These are phyloP conservation scores for Breviolum minutum DNA, from an alignment of 73 alveolate species.

Conservation along the genomic window DNA sequence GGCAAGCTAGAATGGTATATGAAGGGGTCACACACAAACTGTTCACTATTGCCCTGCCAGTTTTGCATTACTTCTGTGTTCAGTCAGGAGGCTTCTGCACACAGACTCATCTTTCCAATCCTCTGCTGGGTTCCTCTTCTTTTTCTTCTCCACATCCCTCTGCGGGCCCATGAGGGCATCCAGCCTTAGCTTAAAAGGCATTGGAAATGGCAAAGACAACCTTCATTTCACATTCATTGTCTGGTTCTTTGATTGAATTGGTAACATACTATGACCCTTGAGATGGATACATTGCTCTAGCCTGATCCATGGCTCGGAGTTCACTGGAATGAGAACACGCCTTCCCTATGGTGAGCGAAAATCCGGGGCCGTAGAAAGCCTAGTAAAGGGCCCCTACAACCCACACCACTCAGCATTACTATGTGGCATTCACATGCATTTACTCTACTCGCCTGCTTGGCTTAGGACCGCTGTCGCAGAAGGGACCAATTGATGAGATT, in stretches of 20 bases:
- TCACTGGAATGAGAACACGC: too few relatives aligned
- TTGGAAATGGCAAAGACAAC: neutral
- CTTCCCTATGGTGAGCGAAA: too few relatives aligned
- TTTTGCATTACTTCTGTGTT: neutral
- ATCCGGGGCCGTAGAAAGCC: neutral
- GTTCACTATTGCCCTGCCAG: neutral
- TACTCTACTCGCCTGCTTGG: too few relatives aligned
- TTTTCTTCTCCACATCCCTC: constrained; percentile 30
- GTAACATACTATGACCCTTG: neutral
- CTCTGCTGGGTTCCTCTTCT: constrained; percentile 53
- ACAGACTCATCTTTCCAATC: constrained; percentile 59
- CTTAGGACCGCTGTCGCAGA: too few relatives aligned
- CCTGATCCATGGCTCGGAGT: constrained; percentile 33
- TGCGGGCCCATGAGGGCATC: constrained; percentile 79
- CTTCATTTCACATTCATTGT: neutral
- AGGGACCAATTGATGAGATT: too few relatives aligned
- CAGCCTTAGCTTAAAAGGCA: neutral
- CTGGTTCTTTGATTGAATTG: neutral
- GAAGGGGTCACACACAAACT: neutral
- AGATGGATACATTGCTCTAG: constrained; percentile 38
- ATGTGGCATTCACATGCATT: too few relatives aligned
- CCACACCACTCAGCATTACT: too few relatives aligned
- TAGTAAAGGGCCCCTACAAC: too few relatives aligned
- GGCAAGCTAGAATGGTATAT: neutral
- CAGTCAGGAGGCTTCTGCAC: constrained; percentile 24